A percentile compares a stretch with the other conserved stretches of the same genome.
Conservation (phyloP, 2,329 filamentous ascomycete genomes). For the Trichoderma guizhouense region DNA sequence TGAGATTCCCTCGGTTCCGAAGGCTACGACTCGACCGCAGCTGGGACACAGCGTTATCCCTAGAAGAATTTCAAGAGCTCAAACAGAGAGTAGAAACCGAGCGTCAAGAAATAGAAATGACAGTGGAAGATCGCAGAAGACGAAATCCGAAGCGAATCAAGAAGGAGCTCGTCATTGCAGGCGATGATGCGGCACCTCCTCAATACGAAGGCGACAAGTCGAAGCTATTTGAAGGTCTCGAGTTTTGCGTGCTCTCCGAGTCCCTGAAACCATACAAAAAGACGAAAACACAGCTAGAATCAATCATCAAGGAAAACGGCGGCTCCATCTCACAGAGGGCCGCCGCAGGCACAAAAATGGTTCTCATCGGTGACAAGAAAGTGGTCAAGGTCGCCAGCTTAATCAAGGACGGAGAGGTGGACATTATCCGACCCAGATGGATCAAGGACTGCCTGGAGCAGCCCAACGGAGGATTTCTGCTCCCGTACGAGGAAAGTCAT, state of each 20-base stretch:
- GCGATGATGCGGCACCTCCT: slow-evolving; percentile 50
- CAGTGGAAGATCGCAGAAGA: slow-evolving; percentile 66
- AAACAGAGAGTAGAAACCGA: slow-evolving; percentile 68
- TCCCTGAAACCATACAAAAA: slow-evolving; percentile 66
- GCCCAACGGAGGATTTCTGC: slow-evolving; percentile 56
- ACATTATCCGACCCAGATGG: slow-evolving; percentile 79
- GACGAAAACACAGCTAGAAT: slow-evolving; percentile 74
- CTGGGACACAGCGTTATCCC: slow-evolving; percentile 76
- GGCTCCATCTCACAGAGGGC: slow-evolving; percentile 75
- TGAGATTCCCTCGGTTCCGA: slow-evolving; percentile 90
- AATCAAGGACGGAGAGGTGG: slow-evolving; percentile 65
- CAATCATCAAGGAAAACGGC: slow-evolving; percentile 77
- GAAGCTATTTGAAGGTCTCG: slow-evolving; percentile 69
- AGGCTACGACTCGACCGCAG: slow-evolving; percentile 74
- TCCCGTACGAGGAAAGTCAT: slow-evolving; percentile 61
- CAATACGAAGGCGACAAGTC: slow-evolving; percentile 56
- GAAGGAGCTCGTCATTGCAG: slow-evolving; percentile 67
- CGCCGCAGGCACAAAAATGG: slow-evolving; percentile 56
- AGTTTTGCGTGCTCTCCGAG: slow-evolving; percentile 82
- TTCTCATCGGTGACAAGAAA: slow-evolving; percentile 76
- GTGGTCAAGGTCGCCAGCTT: slow-evolving; percentile 80
- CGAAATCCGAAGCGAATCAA: slow-evolving; percentile 59
- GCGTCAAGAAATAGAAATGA: slow-evolving; percentile 70
- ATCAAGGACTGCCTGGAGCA: slow-evolving; percentile 73
- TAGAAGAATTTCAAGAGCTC: slow-evolving; percentile 73